These are phyloP conservation scores for Phytopythium oedochilum DNA, from an alignment of 352 stramenopile species.

Conservation along the genomic window DNA sequence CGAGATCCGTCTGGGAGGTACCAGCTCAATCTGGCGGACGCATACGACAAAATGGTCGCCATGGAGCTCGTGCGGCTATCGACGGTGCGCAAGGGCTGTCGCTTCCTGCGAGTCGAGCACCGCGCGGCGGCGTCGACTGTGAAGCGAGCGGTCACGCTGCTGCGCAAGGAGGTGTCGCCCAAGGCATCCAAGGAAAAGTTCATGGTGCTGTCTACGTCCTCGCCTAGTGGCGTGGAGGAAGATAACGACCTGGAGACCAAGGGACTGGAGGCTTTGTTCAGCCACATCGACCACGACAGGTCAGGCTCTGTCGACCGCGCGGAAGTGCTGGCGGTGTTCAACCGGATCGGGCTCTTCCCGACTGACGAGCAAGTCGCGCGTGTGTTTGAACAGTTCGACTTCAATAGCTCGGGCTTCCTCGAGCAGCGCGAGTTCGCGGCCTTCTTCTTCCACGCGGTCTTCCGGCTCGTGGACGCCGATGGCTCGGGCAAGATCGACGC, in stretches of 20 bases:
- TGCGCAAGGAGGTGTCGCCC: conserved; percentile 37
- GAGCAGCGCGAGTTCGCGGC: conserved; percentile 56
- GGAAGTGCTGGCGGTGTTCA: conserved; percentile 59
- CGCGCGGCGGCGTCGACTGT: conserved; percentile 11
- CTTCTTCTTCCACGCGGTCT: conserved; percentile 73
- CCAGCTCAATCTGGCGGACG: conserved; percentile 48
- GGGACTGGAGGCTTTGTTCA: conserved; percentile 59
- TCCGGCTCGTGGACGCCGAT: conserved; percentile 73
- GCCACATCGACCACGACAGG: conserved; percentile 55
- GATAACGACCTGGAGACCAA: conserved; percentile 50
- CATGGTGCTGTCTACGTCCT: background rate
- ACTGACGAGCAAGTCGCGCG: conserved; percentile 33
- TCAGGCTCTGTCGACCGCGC: conserved; percentile 48
- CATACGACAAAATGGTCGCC: conserved; percentile 79
- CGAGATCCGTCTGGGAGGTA: conserved; percentile 73
- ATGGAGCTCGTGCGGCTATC: conserved; percentile 73
- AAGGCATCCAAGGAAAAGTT: conserved; percentile 1
- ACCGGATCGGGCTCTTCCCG: conserved; percentile 63
- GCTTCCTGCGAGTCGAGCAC: conserved; percentile 62
- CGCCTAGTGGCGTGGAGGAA: conserved; percentile 9
- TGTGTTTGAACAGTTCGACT: conserved; percentile 51
- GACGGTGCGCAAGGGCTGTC: conserved; percentile 65
- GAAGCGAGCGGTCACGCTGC: conserved; percentile 37
- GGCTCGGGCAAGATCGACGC: conserved; percentile 73
- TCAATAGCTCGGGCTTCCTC: conserved; percentile 38